Base-by-base conservation (phyloP, 2,329 filamentous ascomycete species). In the Podosphaera leucotricha region DNA sequence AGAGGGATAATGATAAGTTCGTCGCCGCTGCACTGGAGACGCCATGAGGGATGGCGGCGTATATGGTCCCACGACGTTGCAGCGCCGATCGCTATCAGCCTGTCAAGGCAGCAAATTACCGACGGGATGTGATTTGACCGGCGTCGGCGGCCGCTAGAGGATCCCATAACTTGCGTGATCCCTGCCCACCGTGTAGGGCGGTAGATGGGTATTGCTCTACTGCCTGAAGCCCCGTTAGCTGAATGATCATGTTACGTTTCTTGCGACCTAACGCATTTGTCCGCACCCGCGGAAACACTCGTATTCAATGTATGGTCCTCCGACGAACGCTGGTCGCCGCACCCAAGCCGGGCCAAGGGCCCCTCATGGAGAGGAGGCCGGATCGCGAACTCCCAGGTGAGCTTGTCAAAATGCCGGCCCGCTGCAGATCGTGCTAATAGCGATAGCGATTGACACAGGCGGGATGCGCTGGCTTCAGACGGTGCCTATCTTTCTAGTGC, bases 401-500 rank as follows among this genome's bases (percentile, higher is more conserved):
- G 60, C 55, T 26, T 16, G 16, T 38, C 36, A 22, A 36, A 10
- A 36, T 19, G 2, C 19, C 18, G n/a, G 10, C 13, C n/a, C 7
- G 5, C n/a, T 5, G 6, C 8, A 19, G 36, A 19, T 19, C 5
- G 36, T 38, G 28, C 15, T 33, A 18, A 42, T 11, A 13, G 8
- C 3, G 36, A 1, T 30, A 57, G 53, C 57, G 20, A 48, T 56
- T 28, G 49, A 52, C 16, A 43, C 52, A 41, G 50, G 49, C 45
- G 57, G 57, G 39, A 57, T 57, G 57, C 67, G 68, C 52, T 86
- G 80, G 80, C 59, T 68, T 45, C 71, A 72, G 53, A 84, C 83
- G 1, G 62, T 93, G 28, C 87, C 87, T 44, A 64, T 92, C 59
- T 95, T 95, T 69, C 59, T 79, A 44, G 61, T 71, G 49, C 66